A percentile compares a stretch with the other conserved stretches of the same genome.
phyloP scores from a whole-genome alignment of 2,329 filamentous ascomycete genomes.

The Penicillium sp. region DNA sequence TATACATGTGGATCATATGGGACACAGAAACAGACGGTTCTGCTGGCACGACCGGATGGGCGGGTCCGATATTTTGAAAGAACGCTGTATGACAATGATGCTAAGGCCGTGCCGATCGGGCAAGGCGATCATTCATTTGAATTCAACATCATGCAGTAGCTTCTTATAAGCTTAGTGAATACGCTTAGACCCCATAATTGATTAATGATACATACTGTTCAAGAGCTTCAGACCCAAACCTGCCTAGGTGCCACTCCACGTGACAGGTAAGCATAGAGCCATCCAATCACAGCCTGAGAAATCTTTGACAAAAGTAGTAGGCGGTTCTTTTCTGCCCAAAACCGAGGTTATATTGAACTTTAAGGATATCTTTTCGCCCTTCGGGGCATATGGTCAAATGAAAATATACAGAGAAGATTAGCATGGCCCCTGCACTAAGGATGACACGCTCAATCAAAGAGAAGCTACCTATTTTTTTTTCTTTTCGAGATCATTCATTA shows the following conservation, averaged over 20 bases:
- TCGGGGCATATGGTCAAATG: conserved; percentile 62
- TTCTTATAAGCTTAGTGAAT: neutral
- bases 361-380: conserved; percentile 30
- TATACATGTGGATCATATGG: conserved; percentile 57
- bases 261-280: neutral
- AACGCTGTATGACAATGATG: conserved; percentile 58
- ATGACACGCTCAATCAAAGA: conserved; percentile 88
- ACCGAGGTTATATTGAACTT: conserved; percentile 22
- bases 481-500: conserved; percentile 19
- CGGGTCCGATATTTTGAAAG: conserved; percentile 62
- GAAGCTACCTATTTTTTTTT: conserved; percentile 72
- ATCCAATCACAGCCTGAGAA: neutral
- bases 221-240: neutral
- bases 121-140: conserved; percentile 49
- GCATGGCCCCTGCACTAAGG: conserved; percentile 87
- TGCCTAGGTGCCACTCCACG: neutral
- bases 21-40: conserved; percentile 63
- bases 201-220: neutral
- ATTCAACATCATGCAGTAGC: conserved; percentile 26
- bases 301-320: neutral
- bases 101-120: conserved; percentile 46
- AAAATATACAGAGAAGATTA: conserved; percentile 76
- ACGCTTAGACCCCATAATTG: neutral
- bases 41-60: conserved; percentile 57
- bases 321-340: conserved; percentile 7